Evolutionary conservation across 257 asterid species (phyloP).

Genomic region (Nicotiana undulata): DNA sequence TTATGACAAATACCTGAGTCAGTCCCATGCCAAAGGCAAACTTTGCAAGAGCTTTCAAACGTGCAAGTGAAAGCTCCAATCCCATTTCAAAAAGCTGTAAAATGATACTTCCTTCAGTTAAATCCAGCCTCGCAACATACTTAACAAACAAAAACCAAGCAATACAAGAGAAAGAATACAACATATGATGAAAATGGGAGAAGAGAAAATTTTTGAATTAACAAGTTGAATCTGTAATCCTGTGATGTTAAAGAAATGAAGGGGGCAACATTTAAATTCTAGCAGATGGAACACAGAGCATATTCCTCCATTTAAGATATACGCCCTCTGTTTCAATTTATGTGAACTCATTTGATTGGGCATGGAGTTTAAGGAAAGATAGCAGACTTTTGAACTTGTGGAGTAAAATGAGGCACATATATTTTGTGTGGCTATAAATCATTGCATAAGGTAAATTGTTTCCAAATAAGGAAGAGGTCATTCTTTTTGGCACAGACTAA

Average conservation of each 20-base stretch:
- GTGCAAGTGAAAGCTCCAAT: conserved; percentile 95
- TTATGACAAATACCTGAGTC: conserved; percentile 60
- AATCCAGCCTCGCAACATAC: conserved; percentile 3
- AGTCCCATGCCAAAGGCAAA: conserved; percentile 96
- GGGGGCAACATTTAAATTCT: background rate
- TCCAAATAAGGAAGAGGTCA: too few species aligned
- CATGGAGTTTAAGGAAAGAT: too few species aligned
- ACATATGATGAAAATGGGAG: background rate
- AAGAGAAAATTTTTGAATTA: background rate
- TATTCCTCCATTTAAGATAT: background rate
- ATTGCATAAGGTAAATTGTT: too few species aligned
- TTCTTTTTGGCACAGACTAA: too few species aligned
- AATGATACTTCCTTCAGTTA: conserved; percentile 22
- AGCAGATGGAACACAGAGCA: background rate
- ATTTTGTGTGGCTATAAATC: too few species aligned
- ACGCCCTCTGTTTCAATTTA: background rate
- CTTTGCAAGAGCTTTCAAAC: conserved; percentile 92
- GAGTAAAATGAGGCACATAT: too few species aligned
- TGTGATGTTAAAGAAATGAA: background rate
- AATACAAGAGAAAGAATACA: background rate
- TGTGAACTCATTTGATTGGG: too few species aligned
- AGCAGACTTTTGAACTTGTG: too few species aligned
- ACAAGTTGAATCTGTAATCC: background rate
- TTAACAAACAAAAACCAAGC: background rate
- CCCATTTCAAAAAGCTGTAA: conserved; percentile 99